Conservation (phyloP, 148 eudicot species). For the Gaultheria prostrata region DNA sequence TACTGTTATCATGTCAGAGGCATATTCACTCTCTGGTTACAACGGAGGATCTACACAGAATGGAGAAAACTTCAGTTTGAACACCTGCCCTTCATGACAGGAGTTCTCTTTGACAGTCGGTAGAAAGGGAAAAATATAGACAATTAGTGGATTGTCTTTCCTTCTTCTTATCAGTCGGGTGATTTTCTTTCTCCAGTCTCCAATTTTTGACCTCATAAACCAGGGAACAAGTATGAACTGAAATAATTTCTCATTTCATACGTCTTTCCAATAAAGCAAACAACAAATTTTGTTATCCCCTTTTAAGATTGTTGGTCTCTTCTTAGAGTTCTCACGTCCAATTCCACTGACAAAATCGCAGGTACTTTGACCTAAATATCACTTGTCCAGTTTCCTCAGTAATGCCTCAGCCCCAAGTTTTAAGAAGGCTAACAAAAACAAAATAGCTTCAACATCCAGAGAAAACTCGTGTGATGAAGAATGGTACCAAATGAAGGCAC, state of each 20-base stretch:
- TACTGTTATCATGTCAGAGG: background rate
- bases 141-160: background rate
- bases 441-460: background rate
- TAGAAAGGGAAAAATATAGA: background rate
- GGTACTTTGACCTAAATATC: background rate
- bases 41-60: background rate
- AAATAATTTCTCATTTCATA: background rate
- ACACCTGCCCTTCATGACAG: background rate
- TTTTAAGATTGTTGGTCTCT: background rate
- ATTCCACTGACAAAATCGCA: background rate
- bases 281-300: background rate
- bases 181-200: slow-evolving; percentile 1
- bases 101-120: background rate
- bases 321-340: background rate
- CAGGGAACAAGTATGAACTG: background rate
- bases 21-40: background rate
- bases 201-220: background rate
- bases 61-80: background rate
- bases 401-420: background rate
- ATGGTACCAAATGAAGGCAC: too few relatives aligned
- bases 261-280: background rate
- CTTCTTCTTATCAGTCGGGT: background rate
- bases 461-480: too few relatives aligned
- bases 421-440: background rate
- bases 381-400: slow-evolving; percentile 2